phyloP scores from a whole-genome alignment of 306 rosid species.

The Astragalus membranaceus region DNA sequence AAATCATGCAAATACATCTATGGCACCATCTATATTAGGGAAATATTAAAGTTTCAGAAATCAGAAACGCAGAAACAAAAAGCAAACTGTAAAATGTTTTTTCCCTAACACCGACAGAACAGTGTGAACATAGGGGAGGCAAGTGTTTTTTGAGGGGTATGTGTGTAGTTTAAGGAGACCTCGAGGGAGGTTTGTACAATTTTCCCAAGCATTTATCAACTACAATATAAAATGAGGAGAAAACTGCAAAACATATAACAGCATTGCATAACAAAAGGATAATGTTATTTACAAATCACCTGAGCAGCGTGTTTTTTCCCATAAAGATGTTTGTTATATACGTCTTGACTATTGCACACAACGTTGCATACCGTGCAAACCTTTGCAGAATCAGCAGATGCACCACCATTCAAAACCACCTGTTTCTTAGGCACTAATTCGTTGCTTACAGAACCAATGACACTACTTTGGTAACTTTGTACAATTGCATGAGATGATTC shows the following conservation, averaged over 20 bases:
- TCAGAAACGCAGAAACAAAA: too few relatives aligned
- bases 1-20: too few relatives aligned
- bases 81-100: too few relatives aligned
- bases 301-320: conserved; percentile 60
- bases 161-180: too few relatives aligned
- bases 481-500: conserved; percentile 11
- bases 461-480: conserved; percentile 16
- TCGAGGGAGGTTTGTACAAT: too few relatives aligned
- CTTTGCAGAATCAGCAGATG: conserved; percentile 33
- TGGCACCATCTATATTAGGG: too few relatives aligned
- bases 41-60: too few relatives aligned
- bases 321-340: conserved; percentile 41
- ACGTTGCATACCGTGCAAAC: conserved; percentile 49
- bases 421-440: conserved; percentile 39
- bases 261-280: conserved; percentile 1
- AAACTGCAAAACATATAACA: background rate
- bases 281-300: conserved; percentile 36
- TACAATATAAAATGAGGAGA: background rate
- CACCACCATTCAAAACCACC: conserved; percentile 30
- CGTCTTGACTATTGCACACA: conserved; percentile 50
- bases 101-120: too few relatives aligned
- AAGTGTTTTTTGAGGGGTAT: too few relatives aligned
- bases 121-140: too few relatives aligned
- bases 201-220: background rate
- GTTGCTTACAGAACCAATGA: conserved; percentile 18